A percentile compares a stretch with the other conserved stretches of the same genome.
These are phyloP conservation scores for Claviceps pazoutovae DNA, from an alignment of 2,329 filamentous ascomycete genomes.

Conservation along the genomic window DNA sequence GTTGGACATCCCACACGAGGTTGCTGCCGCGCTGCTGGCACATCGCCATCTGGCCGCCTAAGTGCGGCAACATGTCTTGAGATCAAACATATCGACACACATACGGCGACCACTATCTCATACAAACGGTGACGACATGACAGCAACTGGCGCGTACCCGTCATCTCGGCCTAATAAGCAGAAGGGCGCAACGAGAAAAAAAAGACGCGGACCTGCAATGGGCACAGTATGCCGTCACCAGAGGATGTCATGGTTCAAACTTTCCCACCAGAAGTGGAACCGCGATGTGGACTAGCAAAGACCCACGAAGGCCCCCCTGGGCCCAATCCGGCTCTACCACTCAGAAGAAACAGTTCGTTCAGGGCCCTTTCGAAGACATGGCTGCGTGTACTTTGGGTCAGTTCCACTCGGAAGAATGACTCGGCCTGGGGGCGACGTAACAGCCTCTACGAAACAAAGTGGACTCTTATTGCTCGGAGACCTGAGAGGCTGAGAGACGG, in stretches of 20 bases:
- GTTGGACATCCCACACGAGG: no score
- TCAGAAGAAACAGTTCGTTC: no score
- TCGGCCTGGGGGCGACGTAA: neutral
- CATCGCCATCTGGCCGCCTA: no score
- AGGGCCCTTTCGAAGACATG: neutral
- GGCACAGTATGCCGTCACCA: conserved; percentile 5
- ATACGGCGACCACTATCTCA: neutral
- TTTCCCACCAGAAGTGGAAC: conserved; percentile 9
- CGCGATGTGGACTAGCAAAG: conserved; percentile 9
- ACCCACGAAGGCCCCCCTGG: neutral
- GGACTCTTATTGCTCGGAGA: conserved; percentile 4
- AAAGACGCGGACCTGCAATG: neutral
- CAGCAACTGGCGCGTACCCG: neutral
- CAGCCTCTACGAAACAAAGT: conserved; percentile 1
- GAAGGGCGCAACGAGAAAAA: neutral
- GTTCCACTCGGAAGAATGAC: conserved; percentile 4
- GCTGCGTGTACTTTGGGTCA: neutral
- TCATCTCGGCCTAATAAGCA: neutral
- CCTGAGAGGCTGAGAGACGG: neutral
- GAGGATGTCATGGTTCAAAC: conserved; percentile 2
- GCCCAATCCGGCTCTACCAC: neutral
- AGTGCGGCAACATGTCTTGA: no score
- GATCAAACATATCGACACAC: no score
- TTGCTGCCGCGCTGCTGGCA: no score
- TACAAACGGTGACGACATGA: neutral